phyloP scores from a whole-genome alignment of 2,329 filamentous ascomycete species.

The Hirsutella rhossiliensis region DNA sequence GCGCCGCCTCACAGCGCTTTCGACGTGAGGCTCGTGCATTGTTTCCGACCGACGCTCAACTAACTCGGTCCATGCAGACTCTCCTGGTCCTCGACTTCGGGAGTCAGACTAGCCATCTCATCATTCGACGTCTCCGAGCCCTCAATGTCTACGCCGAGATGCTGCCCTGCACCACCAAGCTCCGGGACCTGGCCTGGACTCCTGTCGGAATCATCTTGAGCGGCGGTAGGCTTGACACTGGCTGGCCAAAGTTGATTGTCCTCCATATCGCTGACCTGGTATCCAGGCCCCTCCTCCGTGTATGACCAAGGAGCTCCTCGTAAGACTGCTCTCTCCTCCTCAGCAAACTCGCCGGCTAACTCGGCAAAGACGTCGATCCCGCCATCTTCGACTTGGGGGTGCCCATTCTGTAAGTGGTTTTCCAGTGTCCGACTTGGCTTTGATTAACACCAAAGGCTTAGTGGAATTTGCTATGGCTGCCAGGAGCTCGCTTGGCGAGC shows the following conservation, averaged over 20 bases:
- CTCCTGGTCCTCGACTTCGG: slow-evolving; percentile 60
- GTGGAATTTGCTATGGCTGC: slow-evolving; percentile 14
- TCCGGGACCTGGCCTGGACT: slow-evolving; percentile 62
- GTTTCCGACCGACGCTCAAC: too few relatives aligned
- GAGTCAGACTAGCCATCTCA: slow-evolving; percentile 50
- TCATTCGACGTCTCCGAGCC: slow-evolving; percentile 54
- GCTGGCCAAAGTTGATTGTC: neutral
- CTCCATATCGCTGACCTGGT: neutral
- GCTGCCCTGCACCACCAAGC: slow-evolving; percentile 74
- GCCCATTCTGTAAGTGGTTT: slow-evolving; percentile 7
- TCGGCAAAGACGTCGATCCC: slow-evolving; percentile 53
- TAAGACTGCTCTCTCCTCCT: slow-evolving; percentile 12
- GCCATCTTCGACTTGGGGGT: slow-evolving; percentile 25
- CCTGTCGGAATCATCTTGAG: slow-evolving; percentile 67
- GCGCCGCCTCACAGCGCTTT: too few relatives aligned
- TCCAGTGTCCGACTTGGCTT: too few relatives aligned
- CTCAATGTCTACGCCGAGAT: slow-evolving; percentile 57
- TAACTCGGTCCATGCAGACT: slow-evolving; percentile 30
- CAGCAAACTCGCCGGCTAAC: slow-evolving; percentile 3
- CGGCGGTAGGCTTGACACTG: slow-evolving; percentile 17
- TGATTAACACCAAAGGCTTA: too few relatives aligned
- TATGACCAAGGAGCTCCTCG: slow-evolving; percentile 62
- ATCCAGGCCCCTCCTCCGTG: slow-evolving; percentile 49
- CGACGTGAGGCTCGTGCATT: too few relatives aligned
- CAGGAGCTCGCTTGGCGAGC: slow-evolving; percentile 54